Evolutionary conservation across 352 stramenopile genomes (phyloP).

Genomic region (Thalassiosira livingstoniorum): DNA sequence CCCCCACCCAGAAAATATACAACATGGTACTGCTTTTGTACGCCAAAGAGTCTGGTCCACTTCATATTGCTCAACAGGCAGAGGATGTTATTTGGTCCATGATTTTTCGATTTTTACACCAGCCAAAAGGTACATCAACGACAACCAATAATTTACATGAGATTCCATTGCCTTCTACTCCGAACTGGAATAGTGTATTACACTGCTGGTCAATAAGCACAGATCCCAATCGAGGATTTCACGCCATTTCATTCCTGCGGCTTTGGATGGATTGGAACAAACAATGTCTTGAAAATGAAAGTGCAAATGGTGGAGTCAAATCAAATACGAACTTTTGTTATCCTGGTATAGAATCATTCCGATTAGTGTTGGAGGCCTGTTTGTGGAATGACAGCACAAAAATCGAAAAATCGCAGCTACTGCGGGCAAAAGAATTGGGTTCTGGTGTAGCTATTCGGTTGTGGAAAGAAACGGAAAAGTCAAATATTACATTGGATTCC

Average conservation of each 20-base stretch:
- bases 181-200: slow-evolving; percentile 56
- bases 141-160: background rate
- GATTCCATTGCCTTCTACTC: slow-evolving; percentile 8
- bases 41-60: slow-evolving; percentile 36
- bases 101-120: slow-evolving; percentile 33
- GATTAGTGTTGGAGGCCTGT: slow-evolving; percentile 29
- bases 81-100: slow-evolving; percentile 60
- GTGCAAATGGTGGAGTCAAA: too few species aligned
- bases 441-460: slow-evolving; percentile 45
- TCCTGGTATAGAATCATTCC: slow-evolving; percentile 30
- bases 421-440: slow-evolving; percentile 35
- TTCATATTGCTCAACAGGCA: slow-evolving; percentile 34
- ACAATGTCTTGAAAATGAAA: background rate
- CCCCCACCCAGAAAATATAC: slow-evolving; percentile 44
- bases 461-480: slow-evolving; percentile 38
- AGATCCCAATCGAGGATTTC: slow-evolving; percentile 44
- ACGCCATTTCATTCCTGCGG: slow-evolving; percentile 36
- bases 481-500: slow-evolving; percentile 17
- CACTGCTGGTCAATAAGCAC: slow-evolving; percentile 50
- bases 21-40: slow-evolving; percentile 54
- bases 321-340: background rate
- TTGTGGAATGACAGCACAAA: slow-evolving; percentile 6
- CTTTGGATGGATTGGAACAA: slow-evolving; percentile 50
- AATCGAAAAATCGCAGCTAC: background rate
- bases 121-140: background rate